Evolutionary conservation across 441 rosid genomes (phyloP), one percentile per base, ranked within the genome.

Genomic region (Hura crepitans): DNA sequence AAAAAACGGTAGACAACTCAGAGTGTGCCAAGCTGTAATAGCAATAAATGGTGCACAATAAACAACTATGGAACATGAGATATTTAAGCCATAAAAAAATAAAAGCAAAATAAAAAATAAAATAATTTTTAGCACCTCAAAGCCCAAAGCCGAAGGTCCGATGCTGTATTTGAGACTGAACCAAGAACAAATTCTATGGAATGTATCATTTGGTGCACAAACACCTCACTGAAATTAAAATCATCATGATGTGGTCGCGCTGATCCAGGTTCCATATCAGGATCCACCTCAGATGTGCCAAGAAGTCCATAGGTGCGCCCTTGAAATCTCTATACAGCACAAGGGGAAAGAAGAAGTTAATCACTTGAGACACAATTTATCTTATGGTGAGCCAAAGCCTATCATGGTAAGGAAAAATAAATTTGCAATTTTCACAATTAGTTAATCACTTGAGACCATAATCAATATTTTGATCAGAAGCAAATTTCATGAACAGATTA

Each of bases 121-220:
- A 28, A 6, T 37, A 55, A 73, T n/a, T n/a, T n/a, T n/a, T 28
- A 14, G 23, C 82, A 88, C 98, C 98, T 94, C 78, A 94, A 86
- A 72, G 98, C 98, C 98, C 98, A 94, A 58, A 94, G 96, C 77
- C 98, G 97, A 83, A 94, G 97, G 83, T 94, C 91, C 11, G 98
- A 94, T 60, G 98, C 97, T 17, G 97, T 94, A 80, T 94, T 94
- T 73, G 98, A 94, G 75, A 94, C 98, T 77, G 98, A 89, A 67
- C 97, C 98, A 45, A 94, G 92, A 76, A 94, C 88, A 74, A 91
- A 91, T 80, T 94, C 98, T 68, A 94, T 91, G 61, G 98, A 94
- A 82, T 94, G 97, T 81, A 94, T 91, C 97, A 94, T 82, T 81
- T 94, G 98, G 87, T 94, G 98, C 85, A 94, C 98, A 84, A 94